Percentiles rank a stretch among this genome's conserved stretches.
Conservation (phyloP, 192 early-diverging fungal species). For the Spizellomyces sp. region DNA sequence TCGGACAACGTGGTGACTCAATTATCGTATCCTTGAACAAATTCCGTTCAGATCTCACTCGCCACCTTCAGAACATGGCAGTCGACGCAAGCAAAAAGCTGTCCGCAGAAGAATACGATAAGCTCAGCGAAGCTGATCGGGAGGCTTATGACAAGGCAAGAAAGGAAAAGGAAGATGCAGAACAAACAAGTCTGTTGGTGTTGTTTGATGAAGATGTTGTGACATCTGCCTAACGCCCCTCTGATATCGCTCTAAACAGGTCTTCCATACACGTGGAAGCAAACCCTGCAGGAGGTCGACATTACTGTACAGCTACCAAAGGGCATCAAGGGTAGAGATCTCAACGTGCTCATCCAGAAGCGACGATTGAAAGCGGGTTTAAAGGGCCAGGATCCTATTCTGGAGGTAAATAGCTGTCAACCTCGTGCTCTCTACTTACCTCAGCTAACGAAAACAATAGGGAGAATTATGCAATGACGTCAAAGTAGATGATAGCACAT, state of each 20-base stretch:
- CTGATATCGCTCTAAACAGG: conserved; percentile 32
- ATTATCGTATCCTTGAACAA: no score
- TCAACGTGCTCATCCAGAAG: conserved; percentile 70
- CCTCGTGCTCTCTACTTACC: conserved; percentile 1
- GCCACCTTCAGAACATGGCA: not conserved
- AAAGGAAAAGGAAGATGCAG: conserved; percentile 37
- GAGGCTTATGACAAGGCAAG: conserved; percentile 35
- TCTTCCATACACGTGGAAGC: conserved; percentile 79
- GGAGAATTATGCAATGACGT: conserved; percentile 72
- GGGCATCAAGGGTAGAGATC: conserved; percentile 69
- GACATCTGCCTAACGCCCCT: not conserved
- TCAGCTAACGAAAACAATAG: conserved; percentile 38
- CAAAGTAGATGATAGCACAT: conserved; percentile 78
- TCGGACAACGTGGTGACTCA: no score
- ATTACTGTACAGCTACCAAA: conserved; percentile 69
- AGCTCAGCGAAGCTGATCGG: conserved; percentile 39
- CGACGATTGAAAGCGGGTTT: conserved; percentile 67
- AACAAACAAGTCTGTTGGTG: conserved; percentile 41
- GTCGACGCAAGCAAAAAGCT: conserved; percentile 10
- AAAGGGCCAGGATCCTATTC: conserved; percentile 71
- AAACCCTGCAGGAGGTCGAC: conserved; percentile 84
- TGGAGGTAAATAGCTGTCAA: conserved; percentile 58
- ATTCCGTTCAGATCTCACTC: no score
- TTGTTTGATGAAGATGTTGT: no score
- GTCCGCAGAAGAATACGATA: conserved; percentile 50